These are phyloP conservation scores for Coemansia umbellata DNA, from an alignment of 192 early-diverging fungal genomes.

Conservation along the genomic window DNA sequence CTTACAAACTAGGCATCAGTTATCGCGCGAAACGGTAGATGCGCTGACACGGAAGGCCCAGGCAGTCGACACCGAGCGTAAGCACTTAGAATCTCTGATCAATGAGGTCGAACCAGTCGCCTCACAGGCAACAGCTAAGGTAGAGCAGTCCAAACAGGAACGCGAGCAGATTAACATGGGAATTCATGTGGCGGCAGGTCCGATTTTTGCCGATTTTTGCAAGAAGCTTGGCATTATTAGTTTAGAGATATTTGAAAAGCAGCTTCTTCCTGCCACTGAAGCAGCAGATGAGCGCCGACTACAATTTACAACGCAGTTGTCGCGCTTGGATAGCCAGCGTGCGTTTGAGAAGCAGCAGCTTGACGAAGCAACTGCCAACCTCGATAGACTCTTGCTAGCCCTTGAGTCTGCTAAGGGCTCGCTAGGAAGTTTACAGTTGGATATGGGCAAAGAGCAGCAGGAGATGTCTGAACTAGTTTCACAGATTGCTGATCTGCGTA, in stretches of 20 bases:
- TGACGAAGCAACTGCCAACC: conserved; percentile 58
- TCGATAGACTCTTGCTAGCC: conserved; percentile 54
- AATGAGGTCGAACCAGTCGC: conserved; percentile 15
- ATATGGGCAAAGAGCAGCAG: conserved; percentile 49
- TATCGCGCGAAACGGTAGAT: conserved; percentile 57
- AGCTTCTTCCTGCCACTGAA: conserved; percentile 63
- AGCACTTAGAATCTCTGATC: conserved; percentile 47
- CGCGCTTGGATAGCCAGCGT: conserved; percentile 76
- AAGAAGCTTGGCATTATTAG: conserved; percentile 61
- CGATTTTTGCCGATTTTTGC: conserved; percentile 83
- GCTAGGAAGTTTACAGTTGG: conserved; percentile 39
- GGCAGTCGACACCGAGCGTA: conserved; percentile 59
- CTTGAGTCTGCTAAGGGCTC: conserved; percentile 40
- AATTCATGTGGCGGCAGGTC: conserved; percentile 57
- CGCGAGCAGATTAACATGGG: conserved; percentile 43
- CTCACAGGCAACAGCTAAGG: conserved; percentile 33
- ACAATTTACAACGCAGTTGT: conserved; percentile 72
- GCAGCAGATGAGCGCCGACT: conserved; percentile 70
- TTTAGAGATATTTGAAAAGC: conserved; percentile 85
- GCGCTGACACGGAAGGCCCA: conserved; percentile 55
- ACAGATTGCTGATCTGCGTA: conserved; percentile 49
- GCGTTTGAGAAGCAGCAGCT: conserved; percentile 73
- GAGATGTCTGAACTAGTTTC: conserved; percentile 48
- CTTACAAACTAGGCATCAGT: conserved; percentile 57
- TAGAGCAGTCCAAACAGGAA: conserved; percentile 39